phyloP scores from a whole-genome alignment of 2,329 filamentous ascomycete species.

The Colletotrichum chrysophilum region DNA sequence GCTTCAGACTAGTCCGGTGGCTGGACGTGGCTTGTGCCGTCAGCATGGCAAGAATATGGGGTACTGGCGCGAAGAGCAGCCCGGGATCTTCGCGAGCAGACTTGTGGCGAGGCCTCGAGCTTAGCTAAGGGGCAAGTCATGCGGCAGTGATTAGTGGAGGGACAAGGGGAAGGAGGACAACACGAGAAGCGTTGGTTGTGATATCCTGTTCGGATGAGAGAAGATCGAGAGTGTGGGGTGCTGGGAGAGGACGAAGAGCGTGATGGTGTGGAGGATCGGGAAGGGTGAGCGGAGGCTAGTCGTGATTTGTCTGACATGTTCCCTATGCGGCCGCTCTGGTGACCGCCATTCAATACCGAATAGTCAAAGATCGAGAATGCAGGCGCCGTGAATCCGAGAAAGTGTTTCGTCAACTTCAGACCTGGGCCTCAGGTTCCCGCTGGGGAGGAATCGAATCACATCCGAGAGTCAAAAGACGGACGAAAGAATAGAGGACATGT shows the following conservation, averaged over 20 bases:
- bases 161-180: neutral
- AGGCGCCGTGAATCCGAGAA: neutral
- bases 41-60: constrained; percentile 5
- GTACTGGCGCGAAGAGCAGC: neutral
- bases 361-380: neutral
- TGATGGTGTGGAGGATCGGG: constrained; percentile 16
- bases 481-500: neutral
- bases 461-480: neutral
- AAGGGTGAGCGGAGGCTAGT: constrained; percentile 12
- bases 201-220: neutral
- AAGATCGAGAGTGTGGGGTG: constrained; percentile 20
- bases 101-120: neutral
- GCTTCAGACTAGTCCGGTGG: neutral
- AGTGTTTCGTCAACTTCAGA: neutral
- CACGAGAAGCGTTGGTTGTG: constrained; percentile 12
- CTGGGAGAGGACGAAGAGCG: neutral
- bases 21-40: constrained; percentile 6
- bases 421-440: neutral
- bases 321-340: constrained; percentile 6
- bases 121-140: constrained; percentile 18
- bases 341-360: constrained; percentile 1
- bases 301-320: constrained; percentile 17
- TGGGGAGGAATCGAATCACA: neutral
- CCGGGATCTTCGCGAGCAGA: neutral
- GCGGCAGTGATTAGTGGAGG: neutral